These are phyloP conservation scores for Quercus wislizeni DNA, from an alignment of 306 rosid genomes.

Conservation along the genomic window DNA sequence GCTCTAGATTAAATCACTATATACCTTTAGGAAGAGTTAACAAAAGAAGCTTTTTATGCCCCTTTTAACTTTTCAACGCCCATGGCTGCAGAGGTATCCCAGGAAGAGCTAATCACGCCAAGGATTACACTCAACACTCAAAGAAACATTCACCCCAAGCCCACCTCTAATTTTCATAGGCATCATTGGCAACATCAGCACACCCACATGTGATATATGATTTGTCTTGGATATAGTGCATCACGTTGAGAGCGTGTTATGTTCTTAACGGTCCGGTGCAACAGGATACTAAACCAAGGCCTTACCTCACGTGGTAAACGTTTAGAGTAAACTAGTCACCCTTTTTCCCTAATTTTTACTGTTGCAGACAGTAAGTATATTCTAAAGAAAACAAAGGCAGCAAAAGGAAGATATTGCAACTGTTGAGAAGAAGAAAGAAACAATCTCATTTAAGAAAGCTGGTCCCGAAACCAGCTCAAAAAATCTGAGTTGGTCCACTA, in stretches of 20 bases:
- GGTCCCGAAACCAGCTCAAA: constrained; percentile 29
- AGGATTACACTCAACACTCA: background rate
- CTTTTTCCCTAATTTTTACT: background rate
- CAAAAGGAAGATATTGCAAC: constrained; percentile 28
- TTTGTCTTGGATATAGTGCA: too few relatives aligned
- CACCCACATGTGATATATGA: constrained; percentile 4
- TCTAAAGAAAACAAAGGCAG: constrained; percentile 18
- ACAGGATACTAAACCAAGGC: too few relatives aligned
- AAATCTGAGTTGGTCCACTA: constrained; percentile 36
- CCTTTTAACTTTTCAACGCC: constrained; percentile 5
- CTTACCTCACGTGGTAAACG: background rate
- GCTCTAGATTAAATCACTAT: background rate
- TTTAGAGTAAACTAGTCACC: constrained; percentile 25
- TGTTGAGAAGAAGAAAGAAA: background rate
- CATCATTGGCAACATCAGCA: constrained; percentile 12
- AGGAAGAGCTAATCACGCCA: background rate
- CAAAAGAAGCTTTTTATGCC: constrained; percentile 12
- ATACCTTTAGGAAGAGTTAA: background rate
- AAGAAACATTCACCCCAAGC: constrained; percentile 16
- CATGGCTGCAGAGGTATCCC: background rate
- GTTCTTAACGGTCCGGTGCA: too few relatives aligned
- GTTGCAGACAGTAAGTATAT: constrained; percentile 9
- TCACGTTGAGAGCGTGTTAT: too few relatives aligned
- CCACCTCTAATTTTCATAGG: constrained; percentile 10
- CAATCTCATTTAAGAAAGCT: constrained; percentile 21